A percentile compares a stretch with the other conserved stretches of the same genome.
Evolutionary conservation across 73 alveolate species (phyloP).

Genomic region (Tetrahymena thermophila): DNA sequence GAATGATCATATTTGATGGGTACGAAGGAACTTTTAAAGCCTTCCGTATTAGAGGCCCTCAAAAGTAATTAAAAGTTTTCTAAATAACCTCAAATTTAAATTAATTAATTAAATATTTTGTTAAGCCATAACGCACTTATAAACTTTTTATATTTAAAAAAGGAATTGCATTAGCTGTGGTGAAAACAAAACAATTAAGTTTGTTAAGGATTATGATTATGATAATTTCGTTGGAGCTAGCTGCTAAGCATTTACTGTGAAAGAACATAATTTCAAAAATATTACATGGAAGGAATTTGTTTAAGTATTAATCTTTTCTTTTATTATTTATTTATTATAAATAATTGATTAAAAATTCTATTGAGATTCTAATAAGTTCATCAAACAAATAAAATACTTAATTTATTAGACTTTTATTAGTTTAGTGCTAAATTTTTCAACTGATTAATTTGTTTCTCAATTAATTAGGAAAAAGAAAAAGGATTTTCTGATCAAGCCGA

Average conservation of each 20-base stretch:
- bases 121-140: no score
- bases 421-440: neutral
- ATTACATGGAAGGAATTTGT: constrained; percentile 14
- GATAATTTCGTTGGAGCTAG: neutral
- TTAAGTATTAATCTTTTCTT: constrained; percentile 15
- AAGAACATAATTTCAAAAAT: neutral
- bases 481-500: neutral
- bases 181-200: constrained; percentile 28
- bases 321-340: no score
- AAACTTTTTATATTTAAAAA: constrained; percentile 2
- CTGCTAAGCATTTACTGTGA: neutral
- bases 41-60: constrained; percentile 64
- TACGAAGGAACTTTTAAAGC: constrained; percentile 62
- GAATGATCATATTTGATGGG: constrained; percentile 85
- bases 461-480: neutral
- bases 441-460: neutral
- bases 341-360: neutral
- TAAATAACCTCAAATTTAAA: no score
- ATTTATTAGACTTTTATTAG: neutral
- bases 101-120: no score
- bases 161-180: constrained; percentile 75
- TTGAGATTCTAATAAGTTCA: neutral
- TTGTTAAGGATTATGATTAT: constrained; percentile 29
- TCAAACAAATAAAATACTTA: no score
- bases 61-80: neutral